Percentiles rank a stretch among this genome's conserved stretches.
These are phyloP conservation scores for Aspergillus wentii DNA, from an alignment of 495 filamentous ascomycete species.

Conservation along the genomic window DNA sequence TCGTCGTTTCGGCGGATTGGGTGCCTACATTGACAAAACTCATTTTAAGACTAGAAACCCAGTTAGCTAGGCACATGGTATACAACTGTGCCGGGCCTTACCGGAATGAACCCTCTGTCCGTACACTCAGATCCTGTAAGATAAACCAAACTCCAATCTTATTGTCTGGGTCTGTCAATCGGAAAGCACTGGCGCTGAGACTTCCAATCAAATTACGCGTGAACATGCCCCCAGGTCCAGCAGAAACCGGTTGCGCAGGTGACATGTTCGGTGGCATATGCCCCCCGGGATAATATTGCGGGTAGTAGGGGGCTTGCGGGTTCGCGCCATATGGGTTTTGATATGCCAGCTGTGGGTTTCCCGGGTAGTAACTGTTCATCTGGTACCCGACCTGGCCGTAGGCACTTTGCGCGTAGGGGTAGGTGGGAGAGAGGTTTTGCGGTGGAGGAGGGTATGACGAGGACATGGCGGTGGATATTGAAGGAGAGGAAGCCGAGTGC, in stretches of 20 bases:
- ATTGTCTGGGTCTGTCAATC: constrained; percentile 73
- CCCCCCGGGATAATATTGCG: constrained; percentile 29
- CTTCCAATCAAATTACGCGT: constrained; percentile 95
- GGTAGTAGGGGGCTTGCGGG: constrained; percentile 36
- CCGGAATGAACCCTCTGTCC: constrained; percentile 90
- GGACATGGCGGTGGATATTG: constrained; percentile 78
- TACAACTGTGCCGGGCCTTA: constrained; percentile 36
- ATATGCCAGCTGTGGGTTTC: constrained; percentile 31
- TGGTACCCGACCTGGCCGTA: constrained; percentile 38
- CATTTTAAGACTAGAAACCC: constrained; percentile 54
- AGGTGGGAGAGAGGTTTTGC: constrained; percentile 36
- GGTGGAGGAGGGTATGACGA: constrained; percentile 67
- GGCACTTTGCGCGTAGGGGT: constrained; percentile 30
- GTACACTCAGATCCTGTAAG: constrained; percentile 88
- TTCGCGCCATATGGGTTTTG: constrained; percentile 37
- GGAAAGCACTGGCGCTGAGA: constrained; percentile 83
- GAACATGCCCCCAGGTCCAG: constrained; percentile 79
- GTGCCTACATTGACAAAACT: constrained; percentile 82
- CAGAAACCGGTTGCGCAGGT: constrained; percentile 35
- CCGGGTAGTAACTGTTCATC: constrained; percentile 38
- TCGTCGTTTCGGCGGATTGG: constrained; percentile 24
- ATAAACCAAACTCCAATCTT: constrained; percentile 97
- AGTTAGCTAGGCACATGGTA: background rate
- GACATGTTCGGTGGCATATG: constrained; percentile 35
- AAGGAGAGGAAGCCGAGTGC: constrained; percentile 80